These are phyloP conservation scores for Terfezia claveryi DNA, from an alignment of 495 filamentous ascomycete genomes.

Conservation along the genomic window DNA sequence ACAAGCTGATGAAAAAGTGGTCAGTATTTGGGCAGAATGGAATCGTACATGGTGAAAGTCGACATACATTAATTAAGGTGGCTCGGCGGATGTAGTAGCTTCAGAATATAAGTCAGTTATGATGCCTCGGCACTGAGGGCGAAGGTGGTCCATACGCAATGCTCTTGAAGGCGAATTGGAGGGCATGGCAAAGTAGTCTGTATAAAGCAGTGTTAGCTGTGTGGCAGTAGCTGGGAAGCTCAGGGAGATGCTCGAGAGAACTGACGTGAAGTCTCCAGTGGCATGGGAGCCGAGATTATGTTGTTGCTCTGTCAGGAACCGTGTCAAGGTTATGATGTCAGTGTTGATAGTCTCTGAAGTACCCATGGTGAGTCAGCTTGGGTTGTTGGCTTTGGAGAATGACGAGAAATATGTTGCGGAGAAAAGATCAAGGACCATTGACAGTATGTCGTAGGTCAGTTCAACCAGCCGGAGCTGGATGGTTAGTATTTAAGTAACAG, in stretches of 20 bases:
- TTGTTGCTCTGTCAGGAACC: constrained; percentile 92
- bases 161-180: constrained; percentile 98
- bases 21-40: not conserved
- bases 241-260: constrained; percentile 1
- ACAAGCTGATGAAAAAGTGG: constrained; percentile 30
- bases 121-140: not conserved
- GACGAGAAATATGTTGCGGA: not conserved
- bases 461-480: constrained; percentile 1
- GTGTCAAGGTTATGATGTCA: constrained; percentile 80
- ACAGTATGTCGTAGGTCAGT: not conserved
- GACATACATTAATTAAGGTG: constrained; percentile 61
- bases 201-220: not conserved
- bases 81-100: constrained; percentile 91
- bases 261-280: constrained; percentile 93
- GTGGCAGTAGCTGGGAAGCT: not conserved
- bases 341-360: constrained; percentile 61
- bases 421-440: not conserved
- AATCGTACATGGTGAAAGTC: not conserved
- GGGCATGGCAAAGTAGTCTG: constrained; percentile 84
- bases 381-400: not conserved
- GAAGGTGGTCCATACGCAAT: constrained; percentile 35
- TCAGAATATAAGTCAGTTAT: not conserved
- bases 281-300: constrained; percentile 49
- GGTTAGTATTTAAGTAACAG: not conserved
- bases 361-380: constrained; percentile 18